Base-by-base conservation (phyloP, 345 rosid genomes). In the Viola odorata region DNA sequence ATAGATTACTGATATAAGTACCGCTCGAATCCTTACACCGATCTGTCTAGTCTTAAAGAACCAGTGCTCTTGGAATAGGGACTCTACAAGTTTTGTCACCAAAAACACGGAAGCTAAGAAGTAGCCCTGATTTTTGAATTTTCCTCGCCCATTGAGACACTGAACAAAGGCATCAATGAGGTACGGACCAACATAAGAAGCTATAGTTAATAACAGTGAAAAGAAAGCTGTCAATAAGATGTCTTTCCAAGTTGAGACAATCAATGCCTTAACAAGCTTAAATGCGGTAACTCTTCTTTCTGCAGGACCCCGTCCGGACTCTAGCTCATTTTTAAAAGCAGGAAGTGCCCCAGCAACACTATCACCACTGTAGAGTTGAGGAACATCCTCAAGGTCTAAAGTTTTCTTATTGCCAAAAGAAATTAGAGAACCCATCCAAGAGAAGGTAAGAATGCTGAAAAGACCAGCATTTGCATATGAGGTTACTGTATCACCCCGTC, bases 151-250 rank as follows among this genome's bases (percentile, higher is more conserved):
- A 50, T 47, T 60, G n/a, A 76, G 76, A 64, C 71, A 76, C 37
- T 60, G 73, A 57, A 76, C 73, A 17, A 76, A 72, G 0, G 70
- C 49, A 40, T 68, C 80, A 9, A 71, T 76, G 39, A 76, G 73
- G 57, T 60, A 71, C 2, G 80, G 80, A 11, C 80, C 80, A 53
- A 71, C 80, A 68, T 71, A 76, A 8, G 76, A 60, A 9, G 76
- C 65, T 41, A 45, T 12, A 3, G 69, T 70, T 57, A 64, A 16
- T 16, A 64, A 1, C 32, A 55, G 7, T 1, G 69, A 69, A 44
- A 63, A 37, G 7, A 73, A 44, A 36, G 62, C 73, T 8, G 69
- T 73, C 61, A 15, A 68, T 3, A 73, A 38, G 58, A 68, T 37
- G 49, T 68, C 73, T 39, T 41, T 73, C 77, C 69, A 68, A 3